These are phyloP conservation scores for Miscanthus lutarioriparius DNA, from an alignment of 176 grass and related monocot species.

Conservation along the genomic window DNA sequence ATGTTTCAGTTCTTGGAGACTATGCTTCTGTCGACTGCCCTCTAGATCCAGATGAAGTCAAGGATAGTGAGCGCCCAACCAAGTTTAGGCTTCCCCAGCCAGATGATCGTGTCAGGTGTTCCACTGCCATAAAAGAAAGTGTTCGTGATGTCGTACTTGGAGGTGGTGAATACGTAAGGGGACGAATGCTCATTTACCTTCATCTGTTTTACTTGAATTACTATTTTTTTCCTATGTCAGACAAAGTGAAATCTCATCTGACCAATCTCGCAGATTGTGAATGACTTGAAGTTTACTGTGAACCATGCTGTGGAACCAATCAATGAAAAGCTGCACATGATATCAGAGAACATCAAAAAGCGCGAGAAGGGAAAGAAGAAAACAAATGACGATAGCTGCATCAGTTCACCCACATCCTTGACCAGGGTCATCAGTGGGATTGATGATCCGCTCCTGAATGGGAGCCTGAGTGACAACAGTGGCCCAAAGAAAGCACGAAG, in stretches of 20 bases:
- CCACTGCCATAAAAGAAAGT: constrained; percentile 78
- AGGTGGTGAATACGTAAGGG: constrained; percentile 88
- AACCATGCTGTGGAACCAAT: constrained; percentile 84
- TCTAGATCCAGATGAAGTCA: constrained; percentile 87
- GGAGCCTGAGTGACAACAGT: constrained; percentile 77
- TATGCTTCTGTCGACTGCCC: constrained; percentile 81
- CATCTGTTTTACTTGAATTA: not conserved
- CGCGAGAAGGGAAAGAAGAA: constrained; percentile 59
- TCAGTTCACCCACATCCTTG: constrained; percentile 47
- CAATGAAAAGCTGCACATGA: constrained; percentile 78
- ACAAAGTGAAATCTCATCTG: not conserved
- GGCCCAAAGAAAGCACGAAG: constrained; percentile 44
- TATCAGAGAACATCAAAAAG: constrained; percentile 90
- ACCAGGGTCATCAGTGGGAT: constrained; percentile 72
- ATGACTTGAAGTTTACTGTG: constrained; percentile 96
- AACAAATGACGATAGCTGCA: constrained; percentile 76
- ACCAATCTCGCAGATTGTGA: constrained; percentile 66
- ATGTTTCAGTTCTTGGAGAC: constrained; percentile 81
- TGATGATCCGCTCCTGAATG: constrained; percentile 78
- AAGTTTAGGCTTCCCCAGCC: constrained; percentile 72
- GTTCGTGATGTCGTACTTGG: constrained; percentile 84
- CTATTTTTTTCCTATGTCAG: not conserved
- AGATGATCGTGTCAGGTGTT: constrained; percentile 40
- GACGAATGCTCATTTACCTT: not conserved
- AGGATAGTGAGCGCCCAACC: constrained; percentile 67